A percentile compares a stretch with the other conserved stretches of the same genome.
Evolutionary conservation across 179 eudicot species (phyloP).

Genomic region (Patellifolia procumbens): DNA sequence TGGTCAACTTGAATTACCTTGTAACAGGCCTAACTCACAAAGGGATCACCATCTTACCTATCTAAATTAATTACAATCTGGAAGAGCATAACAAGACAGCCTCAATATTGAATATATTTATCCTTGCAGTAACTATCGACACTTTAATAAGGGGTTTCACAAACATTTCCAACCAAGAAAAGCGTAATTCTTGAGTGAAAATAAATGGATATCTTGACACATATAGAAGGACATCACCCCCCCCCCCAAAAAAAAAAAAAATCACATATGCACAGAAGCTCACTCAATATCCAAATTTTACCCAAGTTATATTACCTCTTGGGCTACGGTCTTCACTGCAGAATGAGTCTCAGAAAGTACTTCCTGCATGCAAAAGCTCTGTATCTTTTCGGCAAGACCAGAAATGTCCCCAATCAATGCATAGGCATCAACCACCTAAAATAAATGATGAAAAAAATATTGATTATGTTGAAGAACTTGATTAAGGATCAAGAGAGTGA

Average conservation of each 20-base stretch:
- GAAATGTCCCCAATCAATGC: constrained; percentile 91
- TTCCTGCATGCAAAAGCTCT: constrained; percentile 99
- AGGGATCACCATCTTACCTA: not conserved
- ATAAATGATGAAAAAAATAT: constrained; percentile 17
- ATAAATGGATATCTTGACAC: not conserved
- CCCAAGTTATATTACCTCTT: constrained; percentile 55
- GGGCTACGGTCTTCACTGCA: constrained; percentile 60
- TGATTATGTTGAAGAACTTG: constrained; percentile 1
- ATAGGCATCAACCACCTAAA: constrained; percentile 95
- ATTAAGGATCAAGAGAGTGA: constrained; percentile 8
- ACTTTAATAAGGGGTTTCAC: not conserved
- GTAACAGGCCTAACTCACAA: not conserved
- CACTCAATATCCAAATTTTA: constrained; percentile 3
- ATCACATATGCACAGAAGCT: constrained; percentile 1
- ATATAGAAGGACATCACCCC: no score
- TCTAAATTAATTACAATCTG: not conserved
- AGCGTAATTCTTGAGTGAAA: not conserved
- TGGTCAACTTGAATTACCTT: not conserved
- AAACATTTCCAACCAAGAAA: constrained; percentile 1
- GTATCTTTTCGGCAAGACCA: constrained; percentile 95
- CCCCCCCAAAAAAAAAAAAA: constrained; percentile 1
- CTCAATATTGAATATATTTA: not conserved
- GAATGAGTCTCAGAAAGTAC: constrained; percentile 90
- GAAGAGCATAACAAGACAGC: not conserved
- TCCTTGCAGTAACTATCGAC: not conserved